phyloP scores from a whole-genome alignment of 495 filamentous ascomycete species.

The Apiosordaria backusii region DNA sequence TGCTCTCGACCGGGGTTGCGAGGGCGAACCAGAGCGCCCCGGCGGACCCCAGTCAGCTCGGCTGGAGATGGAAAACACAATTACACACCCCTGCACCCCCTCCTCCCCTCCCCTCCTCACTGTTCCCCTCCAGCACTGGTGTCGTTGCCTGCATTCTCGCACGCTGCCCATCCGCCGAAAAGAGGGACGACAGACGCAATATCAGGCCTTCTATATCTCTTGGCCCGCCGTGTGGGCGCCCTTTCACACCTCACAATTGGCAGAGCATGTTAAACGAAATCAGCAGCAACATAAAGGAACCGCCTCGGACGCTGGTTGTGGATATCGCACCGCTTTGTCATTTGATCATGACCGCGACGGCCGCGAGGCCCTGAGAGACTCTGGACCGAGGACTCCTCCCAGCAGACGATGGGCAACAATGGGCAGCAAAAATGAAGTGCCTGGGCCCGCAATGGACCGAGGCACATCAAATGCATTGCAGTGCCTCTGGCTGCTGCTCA shows the following conservation, averaged over 20 bases:
- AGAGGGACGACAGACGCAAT: conserved; percentile 20
- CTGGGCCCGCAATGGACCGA: conserved; percentile 17
- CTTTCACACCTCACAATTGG: conserved; percentile 28
- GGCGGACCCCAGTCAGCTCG: conserved; percentile 42
- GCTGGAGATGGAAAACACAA: conserved; percentile 40
- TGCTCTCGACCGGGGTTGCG: conserved; percentile 33
- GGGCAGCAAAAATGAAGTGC: background rate
- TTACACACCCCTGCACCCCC: conserved; percentile 16
- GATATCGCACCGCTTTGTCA: conserved; percentile 7
- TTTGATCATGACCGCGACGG: conserved; percentile 10
- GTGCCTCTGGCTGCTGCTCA: conserved; percentile 17
- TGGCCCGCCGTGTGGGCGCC: conserved; percentile 26
- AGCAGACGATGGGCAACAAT: background rate
- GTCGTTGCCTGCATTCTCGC: background rate
- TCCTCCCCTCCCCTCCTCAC: conserved; percentile 6
- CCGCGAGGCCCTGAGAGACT: conserved; percentile 11
- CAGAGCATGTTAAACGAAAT: conserved; percentile 29
- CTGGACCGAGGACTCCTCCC: conserved; percentile 5
- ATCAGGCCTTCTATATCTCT: conserved; percentile 29
- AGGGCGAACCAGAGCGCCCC: conserved; percentile 5
- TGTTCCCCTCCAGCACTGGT: conserved; percentile 4
- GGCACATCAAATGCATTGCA: conserved; percentile 17
- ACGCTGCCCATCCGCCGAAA: conserved; percentile 11
- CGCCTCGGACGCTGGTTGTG: conserved; percentile 9
- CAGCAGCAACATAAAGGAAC: conserved; percentile 20